Evolutionary conservation across 2,329 filamentous ascomycete species (phyloP), one percentile per base, ranked within the genome.

Genomic region (Pyrenochaeta sp.): DNA sequence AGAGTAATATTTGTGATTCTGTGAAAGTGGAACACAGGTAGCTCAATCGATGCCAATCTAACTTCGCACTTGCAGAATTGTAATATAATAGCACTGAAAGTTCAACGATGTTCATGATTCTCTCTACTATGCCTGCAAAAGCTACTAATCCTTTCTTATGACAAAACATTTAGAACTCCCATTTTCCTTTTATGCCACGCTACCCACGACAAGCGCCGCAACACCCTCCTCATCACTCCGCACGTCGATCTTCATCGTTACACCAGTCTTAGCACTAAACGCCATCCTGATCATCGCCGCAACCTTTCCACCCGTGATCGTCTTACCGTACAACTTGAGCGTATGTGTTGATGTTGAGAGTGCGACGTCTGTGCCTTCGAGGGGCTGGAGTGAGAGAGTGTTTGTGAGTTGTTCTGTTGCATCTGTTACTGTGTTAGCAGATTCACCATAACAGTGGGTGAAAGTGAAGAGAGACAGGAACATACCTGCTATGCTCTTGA

Each of bases 321-420:
- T 97, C 88, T 97, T 98, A 76, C 95, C 95, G 77, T 97, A 91
- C 36, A 99, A 84, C 82, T 97, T 98, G 76, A 99, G 89, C 3
- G 93, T 93, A 79, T 99, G 95, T 62, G 93, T 97, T 59, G 89
- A 93, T 72, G 90, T 90, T 74, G 90, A 96, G 67, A 97, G 84
- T 0, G 92, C 90, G 39, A 99, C 89, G 67, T 99, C 95, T 32
- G 91, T 96, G 68, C 94, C 95, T 71, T 99, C 95, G 45, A 99
- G 86, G 12, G 95, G 92, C 78, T 98, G 95, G 72, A 99, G 84
- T 32, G 92, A 97, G 27, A 99, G 85, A 0, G 91, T 86, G 78
- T 93, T 91, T 72, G 91, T 86, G 58, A 99, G 86, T 81, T 95
- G 89, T 78, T 98, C 94, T 45, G 93, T 96, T 25, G 95, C 95